Base-by-base conservation (phyloP, 106 monocot species). In the Acorus calamus region DNA sequence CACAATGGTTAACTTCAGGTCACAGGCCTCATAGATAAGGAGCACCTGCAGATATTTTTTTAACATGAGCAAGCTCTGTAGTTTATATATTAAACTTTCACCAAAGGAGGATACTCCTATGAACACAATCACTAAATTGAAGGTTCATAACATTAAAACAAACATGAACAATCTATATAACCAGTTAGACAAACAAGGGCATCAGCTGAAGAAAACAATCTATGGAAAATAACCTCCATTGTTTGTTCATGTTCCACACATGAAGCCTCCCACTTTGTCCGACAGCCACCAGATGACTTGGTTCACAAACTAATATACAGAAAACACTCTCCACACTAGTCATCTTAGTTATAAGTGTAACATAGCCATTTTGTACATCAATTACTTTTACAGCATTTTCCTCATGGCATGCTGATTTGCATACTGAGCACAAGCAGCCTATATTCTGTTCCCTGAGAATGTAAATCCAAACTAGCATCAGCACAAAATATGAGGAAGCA, bases 281-380 rank as follows among this genome's bases (percentile, higher is more conserved):
- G 73, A 65, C 63, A 14, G 84, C 88, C 55, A 92, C 58, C 55
- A 98, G 62, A 66, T 81, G 83, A 79, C 75, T 80, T 67, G 80
- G 75, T 68, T 83, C 79, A 73, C 80, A 98, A 52, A 75, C 85
- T 69, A 86, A 73, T 65, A 92, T 75, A 65, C 67, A 88, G 57
- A 53, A 72, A 41, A 84, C 61, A 49, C 55, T 77, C 70, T 74
- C 72, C 3, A 4, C 11, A 56, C 83, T 69, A 14, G 28, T 81
- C 64, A 98, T 60, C 13, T 73, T 81, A 55, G 74, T 63, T n/a
- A 85, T 47, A 8, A 57, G 53, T 49, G 87, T 85, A 69, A 90
- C 81, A 75, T 85, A 98, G 56, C 98, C 98, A 79, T 77, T 73
- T 9, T 98, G 73, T 47, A 92, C 69, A 58, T 47, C 78, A 42